A percentile compares a stretch with the other conserved stretches of the same genome.
Conservation (phyloP, 306 rosid genomes). For the Alnus glutinosa region DNA sequence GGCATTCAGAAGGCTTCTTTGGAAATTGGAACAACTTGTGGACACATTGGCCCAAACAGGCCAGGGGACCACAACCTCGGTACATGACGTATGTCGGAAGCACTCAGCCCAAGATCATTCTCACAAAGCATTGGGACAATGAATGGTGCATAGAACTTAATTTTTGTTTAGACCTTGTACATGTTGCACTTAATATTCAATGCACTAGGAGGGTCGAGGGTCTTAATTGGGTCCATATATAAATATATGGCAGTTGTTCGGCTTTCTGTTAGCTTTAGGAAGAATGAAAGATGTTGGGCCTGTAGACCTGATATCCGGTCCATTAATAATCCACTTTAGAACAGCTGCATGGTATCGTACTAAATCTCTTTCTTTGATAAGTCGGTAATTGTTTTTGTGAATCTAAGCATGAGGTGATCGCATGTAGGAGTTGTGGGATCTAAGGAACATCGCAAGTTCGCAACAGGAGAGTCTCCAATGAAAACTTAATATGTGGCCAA, state of each 20-base stretch:
- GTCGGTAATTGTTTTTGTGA: too few species aligned
- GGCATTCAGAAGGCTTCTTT: constrained; percentile 7
- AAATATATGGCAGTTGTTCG: neutral
- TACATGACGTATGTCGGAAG: constrained; percentile 30
- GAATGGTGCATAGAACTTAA: neutral
- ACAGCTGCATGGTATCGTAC: too few species aligned
- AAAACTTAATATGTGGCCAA: too few species aligned
- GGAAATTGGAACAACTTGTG: constrained; percentile 2
- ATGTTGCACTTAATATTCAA: neutral
- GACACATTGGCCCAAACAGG: neutral
- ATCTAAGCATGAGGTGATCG: too few species aligned
- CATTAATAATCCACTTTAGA: too few species aligned
- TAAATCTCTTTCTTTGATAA: too few species aligned
- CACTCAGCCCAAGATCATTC: constrained; percentile 1
- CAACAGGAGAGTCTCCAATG: too few species aligned
- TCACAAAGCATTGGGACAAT: neutral
- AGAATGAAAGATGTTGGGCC: neutral
- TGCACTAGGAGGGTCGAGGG: neutral
- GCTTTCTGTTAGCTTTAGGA: neutral
- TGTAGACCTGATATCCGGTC: too few species aligned
- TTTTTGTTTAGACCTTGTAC: neutral
- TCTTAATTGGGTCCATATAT: neutral
- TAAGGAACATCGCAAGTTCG: too few species aligned
- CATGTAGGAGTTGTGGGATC: too few species aligned
- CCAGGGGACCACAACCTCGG: constrained; percentile 2